phyloP scores from a whole-genome alignment of 768 basidiomycete species.

The Suillus fuscotomentosus region DNA sequence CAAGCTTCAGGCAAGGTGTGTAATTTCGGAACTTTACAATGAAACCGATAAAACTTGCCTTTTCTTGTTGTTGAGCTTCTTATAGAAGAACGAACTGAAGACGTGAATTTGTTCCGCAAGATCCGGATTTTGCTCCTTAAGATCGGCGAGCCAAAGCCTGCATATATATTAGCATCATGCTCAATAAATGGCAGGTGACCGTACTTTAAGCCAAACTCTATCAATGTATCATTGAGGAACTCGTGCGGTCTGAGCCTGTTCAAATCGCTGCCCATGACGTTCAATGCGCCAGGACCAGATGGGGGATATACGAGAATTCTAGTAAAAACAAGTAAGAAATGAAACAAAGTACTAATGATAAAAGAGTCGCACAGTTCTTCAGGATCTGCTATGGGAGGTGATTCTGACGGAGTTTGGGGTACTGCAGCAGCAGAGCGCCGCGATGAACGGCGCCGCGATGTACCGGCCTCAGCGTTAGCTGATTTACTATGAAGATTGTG shows the following conservation, averaged over 20 bases:
- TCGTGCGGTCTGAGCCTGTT: conserved; percentile 73
- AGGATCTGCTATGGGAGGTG: conserved; percentile 36
- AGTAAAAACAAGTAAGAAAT: conserved; percentile 7
- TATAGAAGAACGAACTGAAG: conserved; percentile 98
- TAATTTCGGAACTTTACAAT: neutral
- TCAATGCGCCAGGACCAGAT: conserved; percentile 69
- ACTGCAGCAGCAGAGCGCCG: conserved; percentile 31
- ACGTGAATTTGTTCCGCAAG: conserved; percentile 78
- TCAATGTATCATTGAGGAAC: conserved; percentile 93
- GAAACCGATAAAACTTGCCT: conserved; percentile 38
- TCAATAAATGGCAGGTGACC: conserved; percentile 23
- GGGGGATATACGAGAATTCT: conserved; percentile 81
- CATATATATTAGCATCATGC: neutral
- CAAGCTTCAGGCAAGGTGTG: conserved; percentile 28
- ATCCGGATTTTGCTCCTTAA: conserved; percentile 53
- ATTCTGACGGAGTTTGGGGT: conserved; percentile 29
- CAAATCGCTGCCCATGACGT: conserved; percentile 78
- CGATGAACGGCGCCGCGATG: conserved; percentile 33
- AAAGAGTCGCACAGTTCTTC: conserved; percentile 61
- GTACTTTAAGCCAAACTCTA: conserved; percentile 94
- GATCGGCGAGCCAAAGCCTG: conserved; percentile 69
- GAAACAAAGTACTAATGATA: neutral
- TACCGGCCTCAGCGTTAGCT: conserved; percentile 8
- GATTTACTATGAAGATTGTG: conserved; percentile 13
- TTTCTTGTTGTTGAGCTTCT: conserved; percentile 75